A percentile compares a stretch with the other conserved stretches of the same genome.
These are phyloP conservation scores for Coniochaeta hoffmannii DNA, from an alignment of 2,329 filamentous ascomycete genomes.

Conservation along the genomic window DNA sequence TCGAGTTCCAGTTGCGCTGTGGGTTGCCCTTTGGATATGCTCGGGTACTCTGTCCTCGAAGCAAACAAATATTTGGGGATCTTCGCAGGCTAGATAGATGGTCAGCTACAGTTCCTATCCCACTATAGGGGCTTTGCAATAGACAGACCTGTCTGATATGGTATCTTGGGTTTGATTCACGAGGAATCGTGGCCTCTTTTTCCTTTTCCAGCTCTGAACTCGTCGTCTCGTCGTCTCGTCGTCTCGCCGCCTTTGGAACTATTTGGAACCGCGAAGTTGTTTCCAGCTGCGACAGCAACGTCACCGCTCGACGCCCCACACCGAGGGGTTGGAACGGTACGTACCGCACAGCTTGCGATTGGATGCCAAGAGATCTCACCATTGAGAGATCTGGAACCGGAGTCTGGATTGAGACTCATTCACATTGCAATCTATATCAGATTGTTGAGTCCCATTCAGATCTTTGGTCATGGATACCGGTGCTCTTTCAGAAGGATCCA, in stretches of 20 bases:
- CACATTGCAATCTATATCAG: too few species aligned
- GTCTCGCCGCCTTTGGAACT: not conserved
- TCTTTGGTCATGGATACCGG: too few species aligned
- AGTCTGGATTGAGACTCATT: not conserved
- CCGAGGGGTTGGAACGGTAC: not conserved
- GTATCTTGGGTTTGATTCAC: not conserved
- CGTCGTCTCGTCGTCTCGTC: not conserved
- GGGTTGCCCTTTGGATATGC: too few species aligned
- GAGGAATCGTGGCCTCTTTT: not conserved
- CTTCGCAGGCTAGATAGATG: not conserved
- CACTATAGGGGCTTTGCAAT: conserved; percentile 39
- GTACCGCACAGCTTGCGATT: not conserved
- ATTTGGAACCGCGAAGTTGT: not conserved
- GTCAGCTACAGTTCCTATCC: conserved; percentile 34
- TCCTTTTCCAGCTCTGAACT: not conserved
- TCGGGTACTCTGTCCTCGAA: too few species aligned
- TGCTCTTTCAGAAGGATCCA: too few species aligned
- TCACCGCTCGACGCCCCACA: not conserved
- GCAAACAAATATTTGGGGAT: not conserved
- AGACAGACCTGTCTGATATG: not conserved
- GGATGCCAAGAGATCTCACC: not conserved
- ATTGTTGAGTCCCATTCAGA: too few species aligned
- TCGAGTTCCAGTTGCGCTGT: not conserved
- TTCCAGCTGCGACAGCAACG: conserved; percentile 1
- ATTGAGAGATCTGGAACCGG: not conserved